phyloP scores from a whole-genome alignment of 306 rosid genomes.

The Ormosia emarginata region DNA sequence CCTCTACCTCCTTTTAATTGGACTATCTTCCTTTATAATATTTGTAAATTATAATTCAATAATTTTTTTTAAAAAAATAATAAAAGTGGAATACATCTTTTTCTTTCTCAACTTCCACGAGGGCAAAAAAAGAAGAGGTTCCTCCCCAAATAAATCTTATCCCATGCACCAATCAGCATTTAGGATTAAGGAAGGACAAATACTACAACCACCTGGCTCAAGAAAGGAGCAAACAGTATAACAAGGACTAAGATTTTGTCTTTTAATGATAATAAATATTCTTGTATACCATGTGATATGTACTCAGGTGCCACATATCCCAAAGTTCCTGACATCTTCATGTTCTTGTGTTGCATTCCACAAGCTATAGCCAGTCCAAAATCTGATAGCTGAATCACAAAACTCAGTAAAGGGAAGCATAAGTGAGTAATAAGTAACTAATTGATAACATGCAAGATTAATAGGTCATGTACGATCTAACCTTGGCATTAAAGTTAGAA shows the following conservation, averaged over 20 bases:
- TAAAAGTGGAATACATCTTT: background rate
- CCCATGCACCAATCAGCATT: no score
- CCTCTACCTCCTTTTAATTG: background rate
- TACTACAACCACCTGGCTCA: constrained; percentile 4
- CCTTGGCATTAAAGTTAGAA: constrained; percentile 84
- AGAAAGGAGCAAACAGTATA: constrained; percentile 4
- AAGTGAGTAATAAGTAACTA: background rate
- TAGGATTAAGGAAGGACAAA: constrained; percentile 1
- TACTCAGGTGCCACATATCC: constrained; percentile 85
- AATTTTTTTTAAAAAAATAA: no score
- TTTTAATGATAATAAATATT: constrained; percentile 2
- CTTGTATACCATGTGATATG: constrained; percentile 65
- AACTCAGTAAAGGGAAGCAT: constrained; percentile 26
- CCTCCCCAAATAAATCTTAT: background rate
- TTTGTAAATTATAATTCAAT: background rate
- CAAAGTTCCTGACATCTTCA: constrained; percentile 70
- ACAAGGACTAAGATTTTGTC: background rate
- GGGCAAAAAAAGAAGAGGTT: background rate
- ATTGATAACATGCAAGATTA: background rate
- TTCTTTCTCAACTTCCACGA: background rate
- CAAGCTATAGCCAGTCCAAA: constrained; percentile 71
- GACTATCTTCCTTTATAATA: background rate
- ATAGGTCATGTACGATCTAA: constrained; percentile 24
- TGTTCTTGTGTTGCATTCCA: constrained; percentile 59
- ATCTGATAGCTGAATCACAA: constrained; percentile 74